Evolutionary conservation across 148 eudicot genomes (phyloP).

Genomic region (Nyssa sinensis): DNA sequence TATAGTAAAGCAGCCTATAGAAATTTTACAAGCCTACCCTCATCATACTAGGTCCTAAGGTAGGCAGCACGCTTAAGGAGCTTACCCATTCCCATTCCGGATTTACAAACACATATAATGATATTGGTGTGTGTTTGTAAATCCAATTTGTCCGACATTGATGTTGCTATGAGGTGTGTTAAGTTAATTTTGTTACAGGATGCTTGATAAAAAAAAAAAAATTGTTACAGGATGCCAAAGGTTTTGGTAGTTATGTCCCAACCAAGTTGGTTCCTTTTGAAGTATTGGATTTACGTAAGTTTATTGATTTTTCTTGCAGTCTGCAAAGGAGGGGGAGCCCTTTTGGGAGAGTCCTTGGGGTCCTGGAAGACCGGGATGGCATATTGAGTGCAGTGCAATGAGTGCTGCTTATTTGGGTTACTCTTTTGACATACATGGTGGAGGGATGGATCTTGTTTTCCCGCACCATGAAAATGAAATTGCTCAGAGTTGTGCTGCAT

Average conservation of each 20-base stretch:
- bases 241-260: neutral
- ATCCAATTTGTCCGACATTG: neutral
- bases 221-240: neutral
- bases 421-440: constrained; percentile 96
- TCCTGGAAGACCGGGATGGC: constrained; percentile 99
- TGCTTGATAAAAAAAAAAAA: no score
- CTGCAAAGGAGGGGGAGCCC: constrained; percentile 94
- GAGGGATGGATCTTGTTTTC: constrained; percentile 96
- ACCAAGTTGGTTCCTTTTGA: neutral
- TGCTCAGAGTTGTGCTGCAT: constrained; percentile 97
- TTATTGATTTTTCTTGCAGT: constrained; percentile 42
- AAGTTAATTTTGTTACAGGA: neutral
- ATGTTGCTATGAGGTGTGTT: neutral
- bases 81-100: neutral
- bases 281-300: constrained; percentile 5
- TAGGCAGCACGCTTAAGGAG: neutral
- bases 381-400: constrained; percentile 99
- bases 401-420: constrained; percentile 83
- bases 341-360: constrained; percentile 99
- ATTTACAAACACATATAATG: neutral
- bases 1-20: neutral
- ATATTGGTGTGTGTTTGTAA: neutral
- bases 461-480: constrained; percentile 99
- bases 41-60: neutral
- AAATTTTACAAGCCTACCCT: no score